These are phyloP conservation scores for Anthracocystis walkeri DNA, from an alignment of 1,284 basidiomycete genomes.

Conservation along the genomic window DNA sequence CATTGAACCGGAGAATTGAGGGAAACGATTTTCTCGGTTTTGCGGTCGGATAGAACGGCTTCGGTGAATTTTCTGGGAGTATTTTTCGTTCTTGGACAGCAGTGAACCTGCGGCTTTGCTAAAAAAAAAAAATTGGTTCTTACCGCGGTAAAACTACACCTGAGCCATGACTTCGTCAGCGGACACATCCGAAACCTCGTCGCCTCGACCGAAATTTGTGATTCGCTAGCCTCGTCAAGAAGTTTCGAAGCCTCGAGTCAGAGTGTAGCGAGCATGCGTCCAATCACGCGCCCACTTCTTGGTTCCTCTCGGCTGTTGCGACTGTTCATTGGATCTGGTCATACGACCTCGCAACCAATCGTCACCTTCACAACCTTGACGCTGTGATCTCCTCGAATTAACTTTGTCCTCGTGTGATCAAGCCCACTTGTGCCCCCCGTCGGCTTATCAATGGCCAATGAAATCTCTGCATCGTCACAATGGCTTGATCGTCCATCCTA, in stretches of 20 bases:
- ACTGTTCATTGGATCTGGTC: not conserved
- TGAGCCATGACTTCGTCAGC: too few species aligned
- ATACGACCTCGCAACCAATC: not conserved
- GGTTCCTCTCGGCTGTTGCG: slow-evolving; percentile 3
- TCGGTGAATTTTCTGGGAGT: slow-evolving; percentile 18
- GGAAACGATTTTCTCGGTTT: slow-evolving; percentile 7
- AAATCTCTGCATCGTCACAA: not conserved
- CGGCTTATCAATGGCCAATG: slow-evolving; percentile 13
- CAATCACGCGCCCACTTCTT: slow-evolving; percentile 1
- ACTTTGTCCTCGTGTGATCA: too few species aligned
- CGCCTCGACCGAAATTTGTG: slow-evolving; percentile 1
- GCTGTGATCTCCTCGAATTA: not conserved
- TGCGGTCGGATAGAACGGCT: slow-evolving; percentile 4
- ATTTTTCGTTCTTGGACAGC: slow-evolving; percentile 3
- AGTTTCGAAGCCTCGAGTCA: slow-evolving; percentile 6
- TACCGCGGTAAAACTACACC: slow-evolving; percentile 2
- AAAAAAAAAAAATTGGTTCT: not conserved
- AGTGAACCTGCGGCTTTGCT: slow-evolving; percentile 15
- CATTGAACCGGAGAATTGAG: slow-evolving; percentile 6
- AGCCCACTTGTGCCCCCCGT: not conserved
- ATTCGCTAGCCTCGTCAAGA: too few species aligned
- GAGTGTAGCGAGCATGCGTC: not conserved
- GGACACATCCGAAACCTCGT: slow-evolving; percentile 1
- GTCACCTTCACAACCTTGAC: not conserved
- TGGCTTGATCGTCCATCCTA: too few species aligned